Base-by-base conservation (phyloP, 1,284 basidiomycete species). In the Malassezia equina region DNA sequence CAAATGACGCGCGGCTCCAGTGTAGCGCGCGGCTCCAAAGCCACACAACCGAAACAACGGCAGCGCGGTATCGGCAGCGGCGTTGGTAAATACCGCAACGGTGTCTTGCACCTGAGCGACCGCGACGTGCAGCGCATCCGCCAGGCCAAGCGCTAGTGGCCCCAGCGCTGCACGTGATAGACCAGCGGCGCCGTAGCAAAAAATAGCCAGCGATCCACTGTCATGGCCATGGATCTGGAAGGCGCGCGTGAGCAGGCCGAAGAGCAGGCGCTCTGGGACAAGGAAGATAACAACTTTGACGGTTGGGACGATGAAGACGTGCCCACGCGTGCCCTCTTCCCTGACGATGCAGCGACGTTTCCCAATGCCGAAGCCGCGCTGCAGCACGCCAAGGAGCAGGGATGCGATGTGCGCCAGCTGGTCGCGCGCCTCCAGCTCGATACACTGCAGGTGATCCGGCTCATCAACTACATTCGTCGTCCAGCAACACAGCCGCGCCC, bases 401-500 rank as follows among this genome's bases (percentile, higher is more conserved):
- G 65, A 1, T 69, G 66, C 53, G 70, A 74, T 47, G 40, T 72
- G 7, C 58, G 59, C 7, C 42, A 41, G 8, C 43, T 72, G 12
- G 68, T 70, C 0, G 7, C 34, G 3, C 32, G 42, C 2, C 50
- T 65, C 7, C 15, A 53, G 11, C 60, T 74, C 17, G 71, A 74
- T 44, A 55, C 71, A 19, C 49, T 73, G 7, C 64, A 68, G 48
- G 62, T 64, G 19, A 71, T 74, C 40, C 62, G 71, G 0, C 58
- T 74, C 19, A 61, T 74, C 62, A 74, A 74, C 47, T 61, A 69
- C 50, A 52, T 69, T 4, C 51, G 71, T 0, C 47, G 71, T 4
- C 55, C 57, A 31, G 41, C 45, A 0, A 36, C 62, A 15, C 21
- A 44, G 8, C 51, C 55, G 4, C 47, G 19, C 2, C 28, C 66